Evolutionary conservation across 192 early-diverging fungal species (phyloP), one percentile per base, ranked within the genome.

Genomic region (Podila minutissima): DNA sequence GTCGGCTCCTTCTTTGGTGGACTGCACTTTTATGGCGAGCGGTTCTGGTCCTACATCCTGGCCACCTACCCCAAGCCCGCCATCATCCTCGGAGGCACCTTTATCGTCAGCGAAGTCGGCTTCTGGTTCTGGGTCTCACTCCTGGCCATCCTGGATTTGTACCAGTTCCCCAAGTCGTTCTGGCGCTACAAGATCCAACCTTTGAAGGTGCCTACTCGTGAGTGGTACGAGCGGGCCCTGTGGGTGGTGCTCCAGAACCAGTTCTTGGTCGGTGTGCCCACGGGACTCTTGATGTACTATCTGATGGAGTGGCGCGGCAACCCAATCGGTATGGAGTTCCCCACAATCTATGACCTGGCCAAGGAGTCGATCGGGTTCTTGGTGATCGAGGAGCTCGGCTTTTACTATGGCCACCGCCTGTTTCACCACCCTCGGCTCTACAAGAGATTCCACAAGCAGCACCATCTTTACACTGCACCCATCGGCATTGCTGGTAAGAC

Each of bases 371-470:
- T 86, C 68, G 88, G 89, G 57, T 93, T 90, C 64, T 76, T 95
- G 75, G 69, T 90, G 22, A 84, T 88, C 20, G 92, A 93, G 67
- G 94, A 95, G 67, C 84, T 89, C 53, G 89, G 88, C 51, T 91
- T 92, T 76, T 95, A 93, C 83, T 93, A 86, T 84, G 85, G 86
- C 33, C 94, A 95, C 84, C 84, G 92, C 9, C 62, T 88, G 62
- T 74, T 95, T 51, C 94, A 95, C 84, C 87, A 87, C 49, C 86
- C 88, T 37, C 62, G 74, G n/a, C 65, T 92, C 15, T 95, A 95
- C 86, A 92, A 93, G 83, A 73, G 74, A 68, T 89, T 95, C 58
- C 94, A 95, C 85, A 95, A 95, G 86, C 84, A 89, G 62, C 92
- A 95, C 75, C 93, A 95, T 75, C 83, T 90, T 51, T 90, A 88